phyloP scores from a whole-genome alignment of 257 asterid genomes.

The Nicotiana noctiflora region DNA sequence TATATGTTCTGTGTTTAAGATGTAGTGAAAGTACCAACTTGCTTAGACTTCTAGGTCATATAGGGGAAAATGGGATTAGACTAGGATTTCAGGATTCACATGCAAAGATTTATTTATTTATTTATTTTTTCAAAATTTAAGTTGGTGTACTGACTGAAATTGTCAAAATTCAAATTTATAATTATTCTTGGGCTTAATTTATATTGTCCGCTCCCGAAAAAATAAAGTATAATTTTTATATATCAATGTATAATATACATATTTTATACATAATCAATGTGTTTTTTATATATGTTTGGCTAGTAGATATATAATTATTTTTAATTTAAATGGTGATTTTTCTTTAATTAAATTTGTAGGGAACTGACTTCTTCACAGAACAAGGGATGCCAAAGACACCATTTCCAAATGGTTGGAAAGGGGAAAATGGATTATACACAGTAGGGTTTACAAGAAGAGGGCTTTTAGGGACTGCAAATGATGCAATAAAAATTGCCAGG shows the following conservation, averaged over 20 bases:
- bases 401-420: constrained; percentile 92
- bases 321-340: not conserved
- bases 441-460: constrained; percentile 92
- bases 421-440: constrained; percentile 67
- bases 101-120: not conserved
- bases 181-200: no score
- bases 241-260: no score
- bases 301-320: not conserved
- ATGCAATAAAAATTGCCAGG: constrained; percentile 56
- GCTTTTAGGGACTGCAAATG: constrained; percentile 64
- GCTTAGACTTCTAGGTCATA: not conserved
- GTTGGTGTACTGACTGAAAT: not conserved
- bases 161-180: no score
- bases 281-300: no score
- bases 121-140: not conserved
- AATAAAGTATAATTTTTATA: no score
- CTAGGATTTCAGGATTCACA: not conserved
- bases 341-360: constrained; percentile 29
- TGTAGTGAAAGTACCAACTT: not conserved
- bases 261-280: no score
- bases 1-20: not conserved
- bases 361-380: constrained; percentile 55
- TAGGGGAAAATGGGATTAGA: not conserved
- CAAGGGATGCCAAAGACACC: constrained; percentile 76
- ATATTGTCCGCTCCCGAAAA: no score